Evolutionary conservation across 2,329 filamentous ascomycete genomes (phyloP), one percentile per base, ranked within the genome.

Genomic region (Monilinia fructigena): DNA sequence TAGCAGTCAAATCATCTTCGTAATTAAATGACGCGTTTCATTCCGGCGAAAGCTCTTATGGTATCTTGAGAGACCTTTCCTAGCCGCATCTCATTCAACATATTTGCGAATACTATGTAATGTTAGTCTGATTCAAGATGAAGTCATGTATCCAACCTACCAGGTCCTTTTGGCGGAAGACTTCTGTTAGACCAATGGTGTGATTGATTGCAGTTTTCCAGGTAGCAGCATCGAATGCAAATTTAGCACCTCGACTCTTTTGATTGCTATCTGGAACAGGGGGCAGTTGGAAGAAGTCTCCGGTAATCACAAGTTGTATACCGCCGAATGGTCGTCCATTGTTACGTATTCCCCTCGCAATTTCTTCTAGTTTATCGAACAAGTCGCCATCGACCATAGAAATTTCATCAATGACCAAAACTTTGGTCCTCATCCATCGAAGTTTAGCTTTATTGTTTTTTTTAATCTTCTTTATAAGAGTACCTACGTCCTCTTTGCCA

Each of bases 311-410:
- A 40, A 99, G 83, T 72, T 99, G 95, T 55, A 99, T 98, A 6
- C 95, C 95, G 65, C 95, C 96, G 82, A 97, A 99, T 0, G 95
- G 91, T 12, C 92, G 86, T 12, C 92, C 93, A 72, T 97, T 97
- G 75, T 96, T 97, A 64, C 93, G 87, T 69, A 99, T 87, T 4
- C 83, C 86, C 66, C 94, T 86, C 18, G 93, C 94, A 71, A 99
- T 90, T 68, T 90, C 86, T 69, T 96, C 93, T 23, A 99, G 84
- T 77, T 99, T 99, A 80, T 99, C 95, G 72, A 98, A 99, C 0
- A 99, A 82, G 45, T 97, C 93, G 1, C 92, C 95, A 73, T 99
- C 95, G 5, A 99, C 93, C 96, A 99, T 99, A 16, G 95, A 98
- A 4, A 99, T 89, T 76, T 99, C 95, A 78, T 99, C 95, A 73